These are phyloP conservation scores for Wickerhamomyces kurtzmanii DNA, from an alignment of 805 yeast species.

Conservation along the genomic window DNA sequence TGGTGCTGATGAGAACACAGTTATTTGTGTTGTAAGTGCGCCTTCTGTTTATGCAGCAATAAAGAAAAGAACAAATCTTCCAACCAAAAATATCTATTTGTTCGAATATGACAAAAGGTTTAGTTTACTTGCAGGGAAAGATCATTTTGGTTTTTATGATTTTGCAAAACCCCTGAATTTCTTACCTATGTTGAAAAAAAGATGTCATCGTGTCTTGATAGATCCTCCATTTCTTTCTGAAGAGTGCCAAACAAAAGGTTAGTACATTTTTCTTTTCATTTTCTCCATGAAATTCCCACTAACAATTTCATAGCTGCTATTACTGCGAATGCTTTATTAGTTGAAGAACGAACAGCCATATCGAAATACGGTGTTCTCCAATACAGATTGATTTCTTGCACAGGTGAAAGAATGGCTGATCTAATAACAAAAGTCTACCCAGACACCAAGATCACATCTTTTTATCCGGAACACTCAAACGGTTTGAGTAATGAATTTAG, in stretches of 20 bases:
- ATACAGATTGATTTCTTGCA: conserved; percentile 59
- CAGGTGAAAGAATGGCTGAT: conserved; percentile 81
- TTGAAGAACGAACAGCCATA: conserved; percentile 23
- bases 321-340: conserved; percentile 52
- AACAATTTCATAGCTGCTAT: conserved; percentile 26
- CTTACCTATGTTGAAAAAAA: conserved; percentile 45
- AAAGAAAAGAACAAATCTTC: conserved; percentile 40
- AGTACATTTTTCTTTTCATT: conserved; percentile 5
- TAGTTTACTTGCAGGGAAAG: conserved; percentile 56
- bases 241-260: conserved; percentile 67
- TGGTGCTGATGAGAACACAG: conserved; percentile 66
- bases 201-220: conserved; percentile 61
- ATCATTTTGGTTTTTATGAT: conserved; percentile 65
- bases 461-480: conserved; percentile 72
- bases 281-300: conserved; percentile 19
- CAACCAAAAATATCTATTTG: conserved; percentile 62
- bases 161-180: conserved; percentile 59
- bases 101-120: conserved; percentile 78
- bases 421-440: conserved; percentile 57
- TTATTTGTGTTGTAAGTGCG: conserved; percentile 73
- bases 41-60: conserved; percentile 90
- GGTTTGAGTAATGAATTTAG: conserved; percentile 84
- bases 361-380: conserved; percentile 29
- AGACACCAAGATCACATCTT: conserved; percentile 52
- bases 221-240: conserved; percentile 86